Conservation (phyloP, 2,329 filamentous ascomycete genomes). For the Ophiostoma triangulosporum region DNA sequence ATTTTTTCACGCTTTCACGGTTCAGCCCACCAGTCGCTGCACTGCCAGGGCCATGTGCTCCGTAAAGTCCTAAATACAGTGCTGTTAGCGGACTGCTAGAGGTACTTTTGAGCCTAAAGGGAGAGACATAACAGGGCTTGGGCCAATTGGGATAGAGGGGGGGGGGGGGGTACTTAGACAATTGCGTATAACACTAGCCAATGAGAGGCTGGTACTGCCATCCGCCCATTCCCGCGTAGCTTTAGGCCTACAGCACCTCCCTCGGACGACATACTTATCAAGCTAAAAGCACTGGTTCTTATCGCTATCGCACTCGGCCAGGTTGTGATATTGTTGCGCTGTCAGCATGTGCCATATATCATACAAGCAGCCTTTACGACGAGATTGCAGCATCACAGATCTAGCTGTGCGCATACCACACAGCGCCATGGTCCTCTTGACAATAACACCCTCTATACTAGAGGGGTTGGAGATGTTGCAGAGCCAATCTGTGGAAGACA, state of each 20-base stretch:
- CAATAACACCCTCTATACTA: slow-evolving; percentile 57
- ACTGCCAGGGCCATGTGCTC: not conserved
- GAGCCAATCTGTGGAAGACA: not conserved
- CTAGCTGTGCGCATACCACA: not conserved
- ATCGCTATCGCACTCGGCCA: not conserved
- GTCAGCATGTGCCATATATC: no score
- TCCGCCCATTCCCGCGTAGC: slow-evolving; percentile 6
- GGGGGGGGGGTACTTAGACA: not conserved
- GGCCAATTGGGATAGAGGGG: not conserved
- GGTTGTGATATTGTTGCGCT: not conserved
- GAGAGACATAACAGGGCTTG: not conserved
- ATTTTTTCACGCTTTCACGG: not conserved
- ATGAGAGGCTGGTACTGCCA: not conserved
- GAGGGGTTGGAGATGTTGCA: slow-evolving; percentile 36
- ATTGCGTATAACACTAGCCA: slow-evolving; percentile 5
- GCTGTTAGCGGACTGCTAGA: no score
- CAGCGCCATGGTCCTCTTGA: slow-evolving; percentile 56
- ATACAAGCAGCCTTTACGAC: no score
- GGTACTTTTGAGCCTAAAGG: no score
- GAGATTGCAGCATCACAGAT: not conserved
- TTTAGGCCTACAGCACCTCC: not conserved
- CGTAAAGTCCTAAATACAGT: not conserved
- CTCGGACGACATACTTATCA: not conserved
- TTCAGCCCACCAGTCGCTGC: not conserved
- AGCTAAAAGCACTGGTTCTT: not conserved